Evolutionary conservation across 176 grass and related monocot species (phyloP), one percentile per base, ranked within the genome.

Genomic region (Otatea glauca): DNA sequence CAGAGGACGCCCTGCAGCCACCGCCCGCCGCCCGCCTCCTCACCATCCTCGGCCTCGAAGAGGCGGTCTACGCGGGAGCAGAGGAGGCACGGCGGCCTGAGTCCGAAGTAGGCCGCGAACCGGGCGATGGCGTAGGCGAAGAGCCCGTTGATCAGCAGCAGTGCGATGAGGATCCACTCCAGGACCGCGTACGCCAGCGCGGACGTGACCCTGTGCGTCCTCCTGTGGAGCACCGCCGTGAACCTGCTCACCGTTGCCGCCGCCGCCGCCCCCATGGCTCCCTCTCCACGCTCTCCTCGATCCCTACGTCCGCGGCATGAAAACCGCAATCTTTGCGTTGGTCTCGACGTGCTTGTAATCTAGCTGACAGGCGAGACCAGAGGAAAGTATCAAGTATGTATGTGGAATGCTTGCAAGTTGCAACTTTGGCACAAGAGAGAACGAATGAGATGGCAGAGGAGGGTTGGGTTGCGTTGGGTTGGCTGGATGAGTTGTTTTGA

Each of bases 91-190:
- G 92, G 92, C 53, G 90, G 86, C 67, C 44, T 49, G 62, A 99
- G 86, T 6, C 88, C 79, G 75, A 99, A 99, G 88, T 89, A 96
- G 73, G 85, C 86, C 0, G 90, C 97, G 81, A 96, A 99, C 58
- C 86, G 86, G 65, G 90, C 85, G 93, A 92, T 86, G 88, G 92
- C 78, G 72, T 94, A 94, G 78, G 93, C 76, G 79, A 99, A 88
- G 21, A 94, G 49, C 9, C 97, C 97, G 78, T 96, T 92, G 84
- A 94, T 51, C 12, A 99, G 91, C 70, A 99, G 90, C 75, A 99
- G 88, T 72, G 81, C 75, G 70, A 99, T 99, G 74, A 99, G 86
- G 84, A 88, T 88, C 97, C 92, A 99, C 87, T 99, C 97, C 47
- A 99, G 92, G 41, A 88, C 83, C 35, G 92, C 87, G 92, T 91